Evolutionary conservation across 2,329 filamentous ascomycete species (phyloP).

Genomic region (Alternaria conjuncta): DNA sequence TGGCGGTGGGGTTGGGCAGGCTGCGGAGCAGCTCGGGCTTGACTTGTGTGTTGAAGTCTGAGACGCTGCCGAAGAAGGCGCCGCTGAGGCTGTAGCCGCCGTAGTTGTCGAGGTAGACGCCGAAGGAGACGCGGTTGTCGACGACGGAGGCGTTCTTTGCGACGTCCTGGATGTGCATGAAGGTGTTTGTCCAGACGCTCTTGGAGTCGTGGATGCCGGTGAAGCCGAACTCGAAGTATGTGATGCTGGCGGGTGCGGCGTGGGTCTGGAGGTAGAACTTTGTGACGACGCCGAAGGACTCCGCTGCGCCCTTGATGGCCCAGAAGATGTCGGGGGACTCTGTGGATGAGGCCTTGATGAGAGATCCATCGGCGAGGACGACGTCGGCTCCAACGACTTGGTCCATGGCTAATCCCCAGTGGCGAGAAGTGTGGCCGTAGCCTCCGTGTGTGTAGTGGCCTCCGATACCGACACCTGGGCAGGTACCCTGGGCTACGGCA

Average conservation of each 20-base stretch:
- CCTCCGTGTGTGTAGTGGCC: constrained; percentile 47
- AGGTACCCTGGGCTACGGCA: constrained; percentile 61
- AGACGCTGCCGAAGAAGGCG: constrained; percentile 49
- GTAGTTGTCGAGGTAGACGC: constrained; percentile 50
- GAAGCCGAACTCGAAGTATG: constrained; percentile 38
- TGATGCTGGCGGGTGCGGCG: constrained; percentile 34
- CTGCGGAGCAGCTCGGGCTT: constrained; percentile 49
- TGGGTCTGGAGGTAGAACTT: constrained; percentile 47
- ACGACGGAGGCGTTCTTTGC: constrained; percentile 50
- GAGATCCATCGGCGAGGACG: constrained; percentile 49
- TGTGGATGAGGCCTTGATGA: constrained; percentile 44
- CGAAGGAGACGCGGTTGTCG: constrained; percentile 51
- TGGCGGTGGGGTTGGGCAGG: constrained; percentile 36
- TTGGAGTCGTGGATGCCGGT: constrained; percentile 35
- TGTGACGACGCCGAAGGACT: constrained; percentile 51
- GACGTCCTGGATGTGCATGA: constrained; percentile 52
- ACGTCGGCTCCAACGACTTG: constrained; percentile 45
- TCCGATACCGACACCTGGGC: constrained; percentile 54
- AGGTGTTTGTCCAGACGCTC: constrained; percentile 44
- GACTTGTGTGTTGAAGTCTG: constrained; percentile 49
- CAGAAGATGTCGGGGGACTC: constrained; percentile 52
- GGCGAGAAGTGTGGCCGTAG: constrained; percentile 45
- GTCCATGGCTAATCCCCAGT: constrained; percentile 47
- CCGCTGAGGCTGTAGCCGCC: constrained; percentile 47
- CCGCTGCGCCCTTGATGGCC: constrained; percentile 51